A percentile compares a stretch with the other conserved stretches of the same genome.
These are phyloP conservation scores for Haplosporangium gracile DNA, from an alignment of 192 early-diverging fungal species.

Conservation along the genomic window DNA sequence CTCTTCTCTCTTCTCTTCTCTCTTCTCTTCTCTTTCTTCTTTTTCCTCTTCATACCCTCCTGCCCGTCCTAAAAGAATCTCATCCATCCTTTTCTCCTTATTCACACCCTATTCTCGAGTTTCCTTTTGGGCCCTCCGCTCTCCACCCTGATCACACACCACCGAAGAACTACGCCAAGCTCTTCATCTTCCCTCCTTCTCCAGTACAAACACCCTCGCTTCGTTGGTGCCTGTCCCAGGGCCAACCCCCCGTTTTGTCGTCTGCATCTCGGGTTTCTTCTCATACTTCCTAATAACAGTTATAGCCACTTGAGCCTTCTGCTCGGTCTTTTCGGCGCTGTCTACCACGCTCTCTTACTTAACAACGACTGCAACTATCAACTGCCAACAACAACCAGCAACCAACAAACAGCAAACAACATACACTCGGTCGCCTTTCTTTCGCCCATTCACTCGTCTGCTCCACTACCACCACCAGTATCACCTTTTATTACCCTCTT, in stretches of 20 bases:
- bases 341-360: background rate
- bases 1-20: background rate
- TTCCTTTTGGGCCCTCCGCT: background rate
- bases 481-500: background rate
- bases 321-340: slow-evolving; percentile 36
- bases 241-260: slow-evolving; percentile 51
- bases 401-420: too few relatives aligned
- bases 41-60: background rate
- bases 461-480: background rate
- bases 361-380: background rate
- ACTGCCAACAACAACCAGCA: background rate
- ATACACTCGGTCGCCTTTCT: background rate
- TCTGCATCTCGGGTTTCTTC: slow-evolving; percentile 45
- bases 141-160: background rate
- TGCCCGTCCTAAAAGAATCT: slow-evolving; percentile 7
- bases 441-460: background rate
- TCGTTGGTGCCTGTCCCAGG: slow-evolving; percentile 54
- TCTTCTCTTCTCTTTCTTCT: background rate
- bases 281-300: background rate
- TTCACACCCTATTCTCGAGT: background rate
- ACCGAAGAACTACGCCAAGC: slow-evolving; percentile 10
- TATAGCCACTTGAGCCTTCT: slow-evolving; percentile 42
- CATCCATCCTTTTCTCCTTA: background rate
- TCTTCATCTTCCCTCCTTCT: slow-evolving; percentile 2
- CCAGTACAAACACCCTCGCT: background rate